Base-by-base conservation (phyloP, 2,329 filamentous ascomycete genomes). In the Talaromyces pinophilus region DNA sequence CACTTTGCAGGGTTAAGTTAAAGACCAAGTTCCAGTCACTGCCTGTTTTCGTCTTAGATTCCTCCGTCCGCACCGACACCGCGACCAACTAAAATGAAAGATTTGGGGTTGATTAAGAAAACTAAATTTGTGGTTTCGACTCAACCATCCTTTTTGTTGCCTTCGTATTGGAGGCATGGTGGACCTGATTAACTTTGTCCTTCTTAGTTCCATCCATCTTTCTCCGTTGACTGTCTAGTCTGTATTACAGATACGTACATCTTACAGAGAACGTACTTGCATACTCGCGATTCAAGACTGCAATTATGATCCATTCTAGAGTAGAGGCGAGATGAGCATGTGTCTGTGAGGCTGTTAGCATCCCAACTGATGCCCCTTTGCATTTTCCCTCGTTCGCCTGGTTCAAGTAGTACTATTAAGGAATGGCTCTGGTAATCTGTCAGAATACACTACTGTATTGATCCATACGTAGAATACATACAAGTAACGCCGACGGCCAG, bases 1-100 rank as follows among this genome's bases (percentile, higher is more conserved):
- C 28, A 52, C 50, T 52, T 30, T 54, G 50, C 50, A 54, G 50
- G 50, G 50, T 54, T 54, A 54, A 33, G 50, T 54, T 54, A 54
- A 33, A 54, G 28, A 11, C 30, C 30, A 30, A 30, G 30, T 28
- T 4, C 25, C 30, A 52, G 25, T 52, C 55, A 59, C 40, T 59
- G 38, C 52, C 52, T 60, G 38, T 44, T 60, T 46, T 60, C 59
- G 52, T 33, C 28, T 22, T 55, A 35, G 30, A 55, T 13, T 19
- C 3, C 15, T 30, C 50, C 28, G 50, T n/a, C 15, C 50, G 33
- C 50, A 28, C 25, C 22, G 25, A 7, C 48, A 35, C 48, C 17
- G 48, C 13, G 50, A 54, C 50, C 50, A 54, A 54, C 50, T n/a
- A 30, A 54, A 30, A n/a, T 54, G 17, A 54, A 54, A 33, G 28